These are phyloP conservation scores for Lasiodiplodia theobromae DNA, from an alignment of 2,329 filamentous ascomycete genomes.

Conservation along the genomic window DNA sequence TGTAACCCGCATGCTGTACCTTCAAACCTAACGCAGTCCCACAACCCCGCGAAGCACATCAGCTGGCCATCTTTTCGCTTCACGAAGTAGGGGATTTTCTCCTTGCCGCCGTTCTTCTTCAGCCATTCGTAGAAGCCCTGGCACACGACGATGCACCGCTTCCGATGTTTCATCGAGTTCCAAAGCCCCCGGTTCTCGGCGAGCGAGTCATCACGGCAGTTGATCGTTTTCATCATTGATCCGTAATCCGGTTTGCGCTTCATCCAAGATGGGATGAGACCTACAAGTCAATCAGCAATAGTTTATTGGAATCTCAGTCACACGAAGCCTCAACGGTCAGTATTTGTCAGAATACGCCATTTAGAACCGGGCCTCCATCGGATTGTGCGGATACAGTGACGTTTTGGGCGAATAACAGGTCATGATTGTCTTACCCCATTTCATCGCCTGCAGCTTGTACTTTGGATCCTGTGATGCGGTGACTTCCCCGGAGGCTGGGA, in stretches of 20 bases:
- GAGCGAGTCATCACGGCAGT: constrained; percentile 90
- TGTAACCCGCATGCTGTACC: constrained; percentile 53
- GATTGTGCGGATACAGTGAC: constrained; percentile 82
- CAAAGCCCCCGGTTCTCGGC: constrained; percentile 82
- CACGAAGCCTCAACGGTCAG: background rate
- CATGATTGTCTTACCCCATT: constrained; percentile 71
- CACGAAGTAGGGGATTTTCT: constrained; percentile 85
- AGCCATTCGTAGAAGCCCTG: constrained; percentile 98
- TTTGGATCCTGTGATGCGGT: constrained; percentile 51
- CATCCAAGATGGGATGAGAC: constrained; percentile 91
- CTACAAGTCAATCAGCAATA: constrained; percentile 36
- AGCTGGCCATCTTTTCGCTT: constrained; percentile 82
- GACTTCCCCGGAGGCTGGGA: constrained; percentile 30
- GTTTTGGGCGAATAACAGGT: constrained; percentile 57
- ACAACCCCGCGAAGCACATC: constrained; percentile 90
- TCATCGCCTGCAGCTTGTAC: constrained; percentile 91
- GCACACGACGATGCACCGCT: constrained; percentile 85
- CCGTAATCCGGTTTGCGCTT: constrained; percentile 81
- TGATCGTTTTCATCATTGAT: constrained; percentile 86
- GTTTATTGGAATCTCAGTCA: background rate
- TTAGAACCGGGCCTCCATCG: background rate
- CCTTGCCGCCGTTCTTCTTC: constrained; percentile 76
- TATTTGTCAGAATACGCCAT: constrained; percentile 5
- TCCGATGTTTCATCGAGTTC: constrained; percentile 87
- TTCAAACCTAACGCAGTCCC: constrained; percentile 86